These are phyloP conservation scores for Barnettozyma sucrosica DNA, from an alignment of 805 yeast species.

Conservation along the genomic window DNA sequence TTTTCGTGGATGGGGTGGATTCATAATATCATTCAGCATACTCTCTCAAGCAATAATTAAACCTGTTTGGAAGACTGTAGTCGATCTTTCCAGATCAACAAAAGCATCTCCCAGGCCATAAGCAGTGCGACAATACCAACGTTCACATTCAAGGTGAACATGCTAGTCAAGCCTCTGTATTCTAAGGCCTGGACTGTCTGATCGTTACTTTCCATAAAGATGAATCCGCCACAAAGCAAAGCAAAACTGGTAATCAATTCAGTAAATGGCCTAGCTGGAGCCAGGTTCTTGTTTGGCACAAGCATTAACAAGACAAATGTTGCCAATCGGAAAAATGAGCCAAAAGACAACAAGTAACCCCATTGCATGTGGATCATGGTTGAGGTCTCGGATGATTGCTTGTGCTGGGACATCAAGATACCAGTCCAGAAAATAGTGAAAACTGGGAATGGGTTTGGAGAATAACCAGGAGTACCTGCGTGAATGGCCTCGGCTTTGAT, in stretches of 20 bases:
- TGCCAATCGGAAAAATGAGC: constrained; percentile 66
- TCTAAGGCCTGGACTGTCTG: constrained; percentile 79
- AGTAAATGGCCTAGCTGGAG: constrained; percentile 74
- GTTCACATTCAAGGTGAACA: constrained; percentile 86
- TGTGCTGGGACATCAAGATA: constrained; percentile 88
- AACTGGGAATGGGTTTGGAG: constrained; percentile 93
- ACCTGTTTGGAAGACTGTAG: constrained; percentile 27
- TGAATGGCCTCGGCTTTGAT: constrained; percentile 25
- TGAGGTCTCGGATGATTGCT: constrained; percentile 73
- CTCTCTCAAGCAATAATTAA: constrained; percentile 3
- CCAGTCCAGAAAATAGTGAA: constrained; percentile 97
- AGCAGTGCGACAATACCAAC: constrained; percentile 72
- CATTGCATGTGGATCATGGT: constrained; percentile 85
- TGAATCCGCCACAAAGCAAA: constrained; percentile 79
- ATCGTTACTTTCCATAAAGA: constrained; percentile 89
- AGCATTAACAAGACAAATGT: constrained; percentile 56
- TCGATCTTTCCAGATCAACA: constrained; percentile 59
- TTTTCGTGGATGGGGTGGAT: not conserved
- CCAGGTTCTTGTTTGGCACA: constrained; percentile 31
- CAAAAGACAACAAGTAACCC: constrained; percentile 83
- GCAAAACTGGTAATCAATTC: constrained; percentile 78
- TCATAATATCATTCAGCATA: not conserved
- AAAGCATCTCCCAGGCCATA: constrained; percentile 83
- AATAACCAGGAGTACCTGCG: constrained; percentile 62
- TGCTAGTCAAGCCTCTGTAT: constrained; percentile 73